Evolutionary conservation across 2,329 filamentous ascomycete genomes (phyloP).

Genomic region (Capronia americana): DNA sequence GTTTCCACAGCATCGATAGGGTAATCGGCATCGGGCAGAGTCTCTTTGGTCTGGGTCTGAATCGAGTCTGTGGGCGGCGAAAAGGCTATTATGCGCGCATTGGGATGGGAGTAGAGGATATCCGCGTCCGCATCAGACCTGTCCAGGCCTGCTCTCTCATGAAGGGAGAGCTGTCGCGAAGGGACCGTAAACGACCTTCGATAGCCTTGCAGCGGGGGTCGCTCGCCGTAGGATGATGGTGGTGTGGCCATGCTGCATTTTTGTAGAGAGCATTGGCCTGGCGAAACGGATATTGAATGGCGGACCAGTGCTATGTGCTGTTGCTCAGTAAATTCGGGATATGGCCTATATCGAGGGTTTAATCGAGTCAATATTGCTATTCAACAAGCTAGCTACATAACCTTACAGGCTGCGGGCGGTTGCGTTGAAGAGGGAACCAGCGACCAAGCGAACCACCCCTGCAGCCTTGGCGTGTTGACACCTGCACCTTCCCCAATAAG

Average conservation of each 20-base stretch:
- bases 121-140: slow-evolving; percentile 45
- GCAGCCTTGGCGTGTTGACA: background rate
- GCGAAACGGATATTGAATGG: background rate
- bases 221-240: slow-evolving; percentile 36
- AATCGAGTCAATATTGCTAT: background rate
- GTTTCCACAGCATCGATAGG: slow-evolving; percentile 64
- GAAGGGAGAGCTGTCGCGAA: slow-evolving; percentile 33
- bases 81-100: slow-evolving; percentile 74
- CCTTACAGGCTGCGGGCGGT: slow-evolving; percentile 4
- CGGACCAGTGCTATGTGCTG: background rate
- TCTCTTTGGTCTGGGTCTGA: slow-evolving; percentile 44
- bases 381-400: background rate
- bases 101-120: slow-evolving; percentile 72
- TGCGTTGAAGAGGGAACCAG: slow-evolving; percentile 14
- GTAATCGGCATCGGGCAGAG: slow-evolving; percentile 56
- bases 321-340: background rate
- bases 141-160: slow-evolving; percentile 37
- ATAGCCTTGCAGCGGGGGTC: slow-evolving; percentile 35
- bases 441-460: background rate
- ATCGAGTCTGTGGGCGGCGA: slow-evolving; percentile 48
- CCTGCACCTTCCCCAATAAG: no score
- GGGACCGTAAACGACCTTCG: slow-evolving; percentile 38
- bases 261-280: slow-evolving; percentile 13
- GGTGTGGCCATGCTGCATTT: slow-evolving; percentile 40
- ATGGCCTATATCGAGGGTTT: background rate